These are phyloP conservation scores for Xylariaceae sp. DNA, from an alignment of 2,329 filamentous ascomycete species.

Conservation along the genomic window DNA sequence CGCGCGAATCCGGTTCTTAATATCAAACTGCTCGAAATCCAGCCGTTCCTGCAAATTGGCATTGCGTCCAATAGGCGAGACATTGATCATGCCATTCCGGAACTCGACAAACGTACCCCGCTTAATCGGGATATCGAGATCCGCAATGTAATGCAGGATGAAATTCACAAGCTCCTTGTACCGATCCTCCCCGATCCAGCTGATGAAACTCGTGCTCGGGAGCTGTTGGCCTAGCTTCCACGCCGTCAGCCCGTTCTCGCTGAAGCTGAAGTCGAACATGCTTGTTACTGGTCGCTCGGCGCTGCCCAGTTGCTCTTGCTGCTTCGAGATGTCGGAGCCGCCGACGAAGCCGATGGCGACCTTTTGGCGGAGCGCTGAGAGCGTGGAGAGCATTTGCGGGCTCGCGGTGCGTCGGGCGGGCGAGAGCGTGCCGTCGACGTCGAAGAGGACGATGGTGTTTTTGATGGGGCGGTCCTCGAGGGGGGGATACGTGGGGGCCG, in stretches of 20 bases:
- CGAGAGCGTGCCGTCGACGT: slow-evolving; percentile 91
- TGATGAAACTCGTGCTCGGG: slow-evolving; percentile 78
- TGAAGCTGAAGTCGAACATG: slow-evolving; percentile 96
- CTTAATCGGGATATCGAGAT: slow-evolving; percentile 79
- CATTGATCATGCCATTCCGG: slow-evolving; percentile 87
- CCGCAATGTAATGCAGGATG: slow-evolving; percentile 75
- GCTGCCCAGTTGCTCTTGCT: slow-evolving; percentile 89
- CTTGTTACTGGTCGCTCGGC: slow-evolving; percentile 63
- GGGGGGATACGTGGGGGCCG: slow-evolving; percentile 55
- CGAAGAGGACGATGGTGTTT: slow-evolving; percentile 92
- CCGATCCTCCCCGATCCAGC: slow-evolving; percentile 76
- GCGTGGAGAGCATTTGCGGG: slow-evolving; percentile 76
- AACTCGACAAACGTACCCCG: slow-evolving; percentile 82
- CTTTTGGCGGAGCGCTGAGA: slow-evolving; percentile 76
- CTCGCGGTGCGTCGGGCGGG: slow-evolving; percentile 68
- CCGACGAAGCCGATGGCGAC: slow-evolving; percentile 89
- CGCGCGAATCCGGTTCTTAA: slow-evolving; percentile 67
- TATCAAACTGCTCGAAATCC: slow-evolving; percentile 78
- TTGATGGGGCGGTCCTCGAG: slow-evolving; percentile 80
- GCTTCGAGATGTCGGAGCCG: slow-evolving; percentile 85
- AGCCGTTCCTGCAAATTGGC: slow-evolving; percentile 73
- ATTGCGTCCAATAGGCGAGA: slow-evolving; percentile 80
- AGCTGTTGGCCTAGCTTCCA: slow-evolving; percentile 76
- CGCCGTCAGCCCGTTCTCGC: slow-evolving; percentile 92
- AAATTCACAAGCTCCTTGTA: slow-evolving; percentile 76